phyloP scores from a whole-genome alignment of 2,329 filamentous ascomycete species.

The Neopestalotiopsis sp. region DNA sequence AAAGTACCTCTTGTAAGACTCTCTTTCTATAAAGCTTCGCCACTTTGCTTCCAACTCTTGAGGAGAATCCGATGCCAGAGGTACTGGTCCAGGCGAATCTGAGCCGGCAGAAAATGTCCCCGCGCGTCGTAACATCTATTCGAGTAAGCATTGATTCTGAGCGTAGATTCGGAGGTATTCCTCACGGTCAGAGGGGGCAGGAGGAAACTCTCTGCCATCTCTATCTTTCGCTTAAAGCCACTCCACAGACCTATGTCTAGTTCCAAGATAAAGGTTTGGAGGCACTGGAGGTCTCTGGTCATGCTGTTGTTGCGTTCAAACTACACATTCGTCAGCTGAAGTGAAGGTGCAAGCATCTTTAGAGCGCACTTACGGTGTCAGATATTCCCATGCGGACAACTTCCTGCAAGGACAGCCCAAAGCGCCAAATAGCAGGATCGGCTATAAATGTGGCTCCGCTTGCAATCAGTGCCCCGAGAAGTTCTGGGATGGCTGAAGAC shows the following conservation, averaged over 20 bases:
- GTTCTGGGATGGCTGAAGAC: conserved; percentile 27
- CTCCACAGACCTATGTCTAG: conserved; percentile 63
- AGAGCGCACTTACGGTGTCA: conserved; percentile 35
- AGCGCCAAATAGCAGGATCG: conserved; percentile 33
- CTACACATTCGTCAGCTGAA: conserved; percentile 25
- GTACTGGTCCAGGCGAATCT: conserved; percentile 26
- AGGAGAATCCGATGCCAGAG: conserved; percentile 25
- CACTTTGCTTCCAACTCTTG: conserved; percentile 31
- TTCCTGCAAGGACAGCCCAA: conserved; percentile 46
- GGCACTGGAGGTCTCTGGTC: conserved; percentile 55
- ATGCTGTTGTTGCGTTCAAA: conserved; percentile 55
- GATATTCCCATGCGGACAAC: conserved; percentile 37
- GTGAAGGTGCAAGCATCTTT: conserved; percentile 27
- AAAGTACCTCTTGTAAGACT: conserved; percentile 33
- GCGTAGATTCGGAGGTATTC: background rate
- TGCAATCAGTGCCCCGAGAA: conserved; percentile 29
- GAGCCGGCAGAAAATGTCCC: conserved; percentile 31
- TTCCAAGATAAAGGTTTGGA: conserved; percentile 54
- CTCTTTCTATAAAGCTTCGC: conserved; percentile 30
- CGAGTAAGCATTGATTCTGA: conserved; percentile 15
- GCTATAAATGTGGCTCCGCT: conserved; percentile 32
- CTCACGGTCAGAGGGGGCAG: conserved; percentile 54
- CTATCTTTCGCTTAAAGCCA: conserved; percentile 63
- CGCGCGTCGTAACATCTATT: conserved; percentile 56
- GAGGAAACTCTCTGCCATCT: conserved; percentile 62